Percentiles rank a stretch among this genome's conserved stretches.
These are phyloP conservation scores for Notholithocarpus densiflorus DNA, from an alignment of 306 rosid species.

Conservation along the genomic window DNA sequence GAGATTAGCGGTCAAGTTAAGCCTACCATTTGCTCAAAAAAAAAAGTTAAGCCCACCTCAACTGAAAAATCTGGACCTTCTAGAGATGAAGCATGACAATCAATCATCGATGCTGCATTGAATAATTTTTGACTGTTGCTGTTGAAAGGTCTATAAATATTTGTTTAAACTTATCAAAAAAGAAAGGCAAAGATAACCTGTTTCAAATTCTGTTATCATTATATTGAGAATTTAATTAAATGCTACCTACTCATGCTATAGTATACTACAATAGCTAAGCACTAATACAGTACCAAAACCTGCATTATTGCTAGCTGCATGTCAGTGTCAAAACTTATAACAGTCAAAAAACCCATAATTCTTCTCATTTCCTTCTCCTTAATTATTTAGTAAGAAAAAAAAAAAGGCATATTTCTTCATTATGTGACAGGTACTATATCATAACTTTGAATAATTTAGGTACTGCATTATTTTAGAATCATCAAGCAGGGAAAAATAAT, in stretches of 20 bases:
- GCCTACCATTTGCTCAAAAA: too few relatives aligned
- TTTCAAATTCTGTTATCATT: neutral
- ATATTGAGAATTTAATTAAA: too few relatives aligned
- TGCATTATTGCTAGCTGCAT: neutral
- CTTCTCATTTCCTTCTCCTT: too few relatives aligned
- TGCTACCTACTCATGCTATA: too few relatives aligned
- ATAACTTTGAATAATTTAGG: too few relatives aligned
- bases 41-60: conserved; percentile 2
- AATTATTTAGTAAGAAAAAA: too few relatives aligned
- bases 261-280: too few relatives aligned
- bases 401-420: too few relatives aligned
- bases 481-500: too few relatives aligned
- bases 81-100: conserved; percentile 6
- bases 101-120: neutral
- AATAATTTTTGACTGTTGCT: neutral
- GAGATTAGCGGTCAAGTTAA: too few relatives aligned
- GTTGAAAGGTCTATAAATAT: neutral
- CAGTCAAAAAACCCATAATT: neutral
- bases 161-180: neutral
- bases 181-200: neutral
- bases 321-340: neutral
- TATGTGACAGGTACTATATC: too few relatives aligned
- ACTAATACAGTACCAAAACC: neutral
- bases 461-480: too few relatives aligned
- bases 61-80: conserved; percentile 1